These are phyloP conservation scores for Fusarium pseudoanthophilum DNA, from an alignment of 2,329 filamentous ascomycete genomes.

Conservation along the genomic window DNA sequence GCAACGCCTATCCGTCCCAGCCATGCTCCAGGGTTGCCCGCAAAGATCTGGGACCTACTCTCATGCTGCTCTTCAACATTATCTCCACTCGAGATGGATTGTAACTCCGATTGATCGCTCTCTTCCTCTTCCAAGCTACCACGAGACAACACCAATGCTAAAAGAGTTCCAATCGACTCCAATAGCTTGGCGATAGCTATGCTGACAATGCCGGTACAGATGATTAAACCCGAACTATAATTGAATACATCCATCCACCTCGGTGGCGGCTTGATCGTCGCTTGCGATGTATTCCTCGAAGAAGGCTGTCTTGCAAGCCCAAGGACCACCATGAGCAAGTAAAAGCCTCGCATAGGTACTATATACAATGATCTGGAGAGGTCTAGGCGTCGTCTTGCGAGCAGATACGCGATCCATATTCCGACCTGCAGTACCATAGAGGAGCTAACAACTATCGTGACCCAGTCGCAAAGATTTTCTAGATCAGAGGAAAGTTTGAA, in stretches of 20 bases:
- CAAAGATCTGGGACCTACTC: fast-evolving
- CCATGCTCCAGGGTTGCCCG: fast-evolving
- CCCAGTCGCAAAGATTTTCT: background rate
- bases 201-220: background rate
- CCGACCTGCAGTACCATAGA: background rate
- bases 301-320: background rate
- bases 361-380: background rate
- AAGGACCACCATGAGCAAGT: fast-evolving
- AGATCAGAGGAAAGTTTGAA: fast-evolving
- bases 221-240: background rate
- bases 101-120: no score
- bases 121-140: background rate
- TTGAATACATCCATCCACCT: background rate
- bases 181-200: background rate
- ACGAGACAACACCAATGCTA: background rate
- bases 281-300: background rate
- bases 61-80: fast-evolving
- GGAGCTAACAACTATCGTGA: fast-evolving
- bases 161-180: background rate
- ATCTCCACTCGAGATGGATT: background rate
- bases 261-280: background rate
- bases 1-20: background rate
- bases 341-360: background rate
- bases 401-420: background rate
- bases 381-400: background rate